These are phyloP conservation scores for Mucor indicus DNA, from an alignment of 371 early-diverging fungal genomes.

Conservation along the genomic window DNA sequence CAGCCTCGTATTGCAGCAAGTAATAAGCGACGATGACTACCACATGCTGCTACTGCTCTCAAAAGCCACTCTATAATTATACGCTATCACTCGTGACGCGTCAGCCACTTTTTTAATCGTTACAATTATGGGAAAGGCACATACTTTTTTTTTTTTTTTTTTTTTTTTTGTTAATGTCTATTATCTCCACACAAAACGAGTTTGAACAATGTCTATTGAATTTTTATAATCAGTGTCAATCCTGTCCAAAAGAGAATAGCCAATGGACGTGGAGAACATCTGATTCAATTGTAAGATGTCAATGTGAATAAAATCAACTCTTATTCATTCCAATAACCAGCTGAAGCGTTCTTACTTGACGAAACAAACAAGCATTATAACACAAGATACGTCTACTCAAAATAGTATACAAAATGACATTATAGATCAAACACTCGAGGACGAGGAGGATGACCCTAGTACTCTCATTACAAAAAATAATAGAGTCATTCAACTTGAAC, in stretches of 20 bases:
- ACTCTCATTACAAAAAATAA: too few species aligned
- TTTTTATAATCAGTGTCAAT: constrained; percentile 8
- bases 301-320: neutral
- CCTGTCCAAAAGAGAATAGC: neutral
- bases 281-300: neutral
- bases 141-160: neutral
- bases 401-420: neutral
- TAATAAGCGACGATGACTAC: too few species aligned
- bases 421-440: neutral
- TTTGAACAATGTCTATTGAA: constrained; percentile 8
- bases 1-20: too few species aligned
- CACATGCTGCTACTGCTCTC: too few species aligned
- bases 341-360: constrained; percentile 9
- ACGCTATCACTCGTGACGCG: too few species aligned
- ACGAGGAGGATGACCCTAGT: neutral
- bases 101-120: too few species aligned
- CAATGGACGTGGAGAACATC: constrained; percentile 8
- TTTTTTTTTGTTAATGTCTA: neutral
- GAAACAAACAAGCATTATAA: neutral
- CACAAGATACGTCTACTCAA: neutral
- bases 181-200: constrained; percentile 5
- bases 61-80: too few species aligned
- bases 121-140: too few species aligned
- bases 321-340: neutral
- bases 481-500: constrained; percentile 37